Evolutionary conservation across 345 rosid species (phyloP), one percentile per base, ranked within the genome.

Genomic region (Luvunga scandens): DNA sequence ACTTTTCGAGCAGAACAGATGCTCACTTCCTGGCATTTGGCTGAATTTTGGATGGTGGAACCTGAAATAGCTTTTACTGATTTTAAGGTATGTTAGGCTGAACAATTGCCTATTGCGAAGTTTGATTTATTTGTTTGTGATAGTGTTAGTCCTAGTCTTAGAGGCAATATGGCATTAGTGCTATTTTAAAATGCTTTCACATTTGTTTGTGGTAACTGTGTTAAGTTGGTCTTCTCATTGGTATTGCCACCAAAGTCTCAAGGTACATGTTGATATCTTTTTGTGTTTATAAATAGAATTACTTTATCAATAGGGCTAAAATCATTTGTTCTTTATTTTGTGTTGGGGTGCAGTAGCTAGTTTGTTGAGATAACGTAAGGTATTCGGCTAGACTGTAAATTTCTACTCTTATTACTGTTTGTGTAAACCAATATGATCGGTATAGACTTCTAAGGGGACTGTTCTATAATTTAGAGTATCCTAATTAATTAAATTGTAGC

Each of bases 31-130:
- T 89, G 98, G 86, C 98, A 93, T 90, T 83, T 95, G 78, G 98
- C 99, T 21, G 99, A 93, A 56, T 95, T 95, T 82, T 93, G 97
- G 99, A 95, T 95, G 98, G 90, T 95, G 67, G 98, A 95, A 87
- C 98, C 98, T 84, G 97, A 95, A 86, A 80, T 95, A 66, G 94
- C 98, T 62, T 91, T 86, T 81, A 98, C 45, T 39, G 97, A 95
- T 87, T 81, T 95, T 61, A 74, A 90, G 93, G 99, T 95, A 85
- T 79, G 50, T 18, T 33, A 59, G 48, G 48, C 31, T 59, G 5
- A 9, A 4, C 45, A 9, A 42, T 25, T 42, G 62, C 64, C 69
- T 14, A 38, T n/a, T 4, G 45, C 19, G 60, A 45, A 38, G 25
- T 56, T 56, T 72, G 21, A 72, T n/a, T 31, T 19, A 55, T 57